Evolutionary conservation across 1,139 yeast genomes (phyloP).

Genomic region (Pneumocystis wakefieldiae): DNA sequence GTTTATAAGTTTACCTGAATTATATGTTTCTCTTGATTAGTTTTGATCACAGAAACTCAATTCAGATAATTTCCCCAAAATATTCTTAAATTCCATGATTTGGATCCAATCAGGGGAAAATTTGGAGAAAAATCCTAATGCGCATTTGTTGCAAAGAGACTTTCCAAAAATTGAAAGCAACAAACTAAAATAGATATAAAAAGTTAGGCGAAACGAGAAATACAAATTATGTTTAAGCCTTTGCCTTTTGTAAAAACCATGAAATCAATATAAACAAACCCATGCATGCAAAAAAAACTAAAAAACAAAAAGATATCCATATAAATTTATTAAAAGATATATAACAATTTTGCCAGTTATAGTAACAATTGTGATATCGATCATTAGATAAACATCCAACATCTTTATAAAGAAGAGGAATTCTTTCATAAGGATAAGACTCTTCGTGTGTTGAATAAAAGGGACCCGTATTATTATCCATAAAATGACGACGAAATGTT

Average conservation of each 20-base stretch:
- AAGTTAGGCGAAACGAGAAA: constrained; percentile 73
- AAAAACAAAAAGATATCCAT: constrained; percentile 5
- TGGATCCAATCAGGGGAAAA: constrained; percentile 28
- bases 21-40: background rate
- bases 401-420: background rate
- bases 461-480: background rate
- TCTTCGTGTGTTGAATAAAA: background rate
- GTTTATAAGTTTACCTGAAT: background rate
- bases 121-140: constrained; percentile 75
- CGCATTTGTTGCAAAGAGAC: constrained; percentile 54
- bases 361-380: background rate
- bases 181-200: constrained; percentile 59
- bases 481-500: background rate
- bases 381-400: background rate
- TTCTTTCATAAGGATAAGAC: background rate
- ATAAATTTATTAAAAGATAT: background rate
- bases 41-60: background rate
- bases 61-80: background rate
- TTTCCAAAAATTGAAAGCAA: constrained; percentile 64
- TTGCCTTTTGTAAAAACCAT: constrained; percentile 60
- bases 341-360: background rate
- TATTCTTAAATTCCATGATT: constrained; percentile 8
- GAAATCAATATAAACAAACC: constrained; percentile 72
- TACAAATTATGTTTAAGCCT: constrained; percentile 47
- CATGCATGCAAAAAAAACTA: constrained; percentile 5